Percentiles rank a stretch among this genome's conserved stretches.
These are phyloP conservation scores for Inga leiocalycina DNA, from an alignment of 306 rosid species.

Conservation along the genomic window DNA sequence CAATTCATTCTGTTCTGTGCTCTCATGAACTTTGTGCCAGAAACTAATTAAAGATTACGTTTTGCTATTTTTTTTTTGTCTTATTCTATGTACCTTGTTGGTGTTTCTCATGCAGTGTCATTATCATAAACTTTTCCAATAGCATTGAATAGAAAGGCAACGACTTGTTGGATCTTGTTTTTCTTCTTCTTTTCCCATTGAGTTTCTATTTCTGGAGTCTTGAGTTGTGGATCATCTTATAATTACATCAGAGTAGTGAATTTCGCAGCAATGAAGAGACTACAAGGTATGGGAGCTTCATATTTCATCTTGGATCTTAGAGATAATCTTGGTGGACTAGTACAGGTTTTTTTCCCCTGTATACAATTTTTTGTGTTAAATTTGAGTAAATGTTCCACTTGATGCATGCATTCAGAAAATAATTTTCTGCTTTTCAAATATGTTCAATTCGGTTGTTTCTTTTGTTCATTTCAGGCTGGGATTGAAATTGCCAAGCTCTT, in stretches of 20 bases:
- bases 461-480: constrained; percentile 76
- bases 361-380: background rate
- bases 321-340: constrained; percentile 98
- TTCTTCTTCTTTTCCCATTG: background rate
- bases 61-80: constrained; percentile 1
- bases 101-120: constrained; percentile 6
- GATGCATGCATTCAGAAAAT: constrained; percentile 26
- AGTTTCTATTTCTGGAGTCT: constrained; percentile 7
- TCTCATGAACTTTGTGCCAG: background rate
- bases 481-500: constrained; percentile 92
- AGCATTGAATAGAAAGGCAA: constrained; percentile 23
- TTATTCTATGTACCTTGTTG: constrained; percentile 8
- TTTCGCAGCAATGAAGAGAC: constrained; percentile 90
- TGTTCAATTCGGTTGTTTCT: constrained; percentile 35
- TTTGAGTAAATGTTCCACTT: constrained; percentile 4
- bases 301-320: constrained; percentile 89
- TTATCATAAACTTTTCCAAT: background rate
- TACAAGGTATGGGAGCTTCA: constrained; percentile 87
- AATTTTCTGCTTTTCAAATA: constrained; percentile 6
- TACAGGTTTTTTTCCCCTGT: constrained; percentile 64
- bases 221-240: constrained; percentile 4
- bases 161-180: background rate
- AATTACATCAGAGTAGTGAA: constrained; percentile 25
- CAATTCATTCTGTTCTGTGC: background rate
- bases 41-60: constrained; percentile 1